Base-by-base conservation (phyloP, 2,329 filamentous ascomycete genomes). In the Aspergillus oerlinghausenensis region DNA sequence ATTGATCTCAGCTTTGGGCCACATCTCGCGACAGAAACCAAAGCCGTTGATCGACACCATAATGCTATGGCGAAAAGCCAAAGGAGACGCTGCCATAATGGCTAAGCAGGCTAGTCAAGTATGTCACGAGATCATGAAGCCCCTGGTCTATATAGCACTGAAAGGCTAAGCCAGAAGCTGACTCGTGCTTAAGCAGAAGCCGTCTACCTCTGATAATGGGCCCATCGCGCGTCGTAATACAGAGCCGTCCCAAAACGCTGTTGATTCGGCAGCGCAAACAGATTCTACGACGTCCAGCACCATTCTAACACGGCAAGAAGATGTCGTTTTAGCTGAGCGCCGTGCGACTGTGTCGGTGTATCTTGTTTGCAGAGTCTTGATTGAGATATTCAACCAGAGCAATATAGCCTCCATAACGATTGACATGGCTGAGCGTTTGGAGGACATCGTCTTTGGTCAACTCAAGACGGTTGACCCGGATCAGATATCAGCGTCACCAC, bases 61-160 rank as follows among this genome's bases (percentile, higher is more conserved):
- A 73, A 99, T 99, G 90, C 83, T 96, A 32, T 99, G 94, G 94
- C 87, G 94, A 55, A 97, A 97, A 74, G 90, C 86, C 62, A 97
- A 97, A 77, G 96, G 92, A 62, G 93, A 97, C 73, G 86, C 88
- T 23, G 92, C 92, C 28, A 88, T 85, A 64, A 84, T 88, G 61
- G 87, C 88, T 28, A 77, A 79, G 52, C 76, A 79, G 50, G 63
- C 63, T 23, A 68, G 60, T 54, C 71, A 68, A 58, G 70, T 75
- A 67, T 53, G 65, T 55, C 52, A 48, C 40, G 50, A 29, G 25
- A 57, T 49, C 25, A 47, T 19, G 10, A 25, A 14, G 11, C 6
- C 21, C 9, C 21, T 23, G 21, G 21, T 23, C 21, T 11, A 23
- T 25, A 7, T 26, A 11, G 3, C 23, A 11, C 7, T 23, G 21